Evolutionary conservation across 768 basidiomycete genomes (phyloP).

Genomic region (Boletus coccyginus): DNA sequence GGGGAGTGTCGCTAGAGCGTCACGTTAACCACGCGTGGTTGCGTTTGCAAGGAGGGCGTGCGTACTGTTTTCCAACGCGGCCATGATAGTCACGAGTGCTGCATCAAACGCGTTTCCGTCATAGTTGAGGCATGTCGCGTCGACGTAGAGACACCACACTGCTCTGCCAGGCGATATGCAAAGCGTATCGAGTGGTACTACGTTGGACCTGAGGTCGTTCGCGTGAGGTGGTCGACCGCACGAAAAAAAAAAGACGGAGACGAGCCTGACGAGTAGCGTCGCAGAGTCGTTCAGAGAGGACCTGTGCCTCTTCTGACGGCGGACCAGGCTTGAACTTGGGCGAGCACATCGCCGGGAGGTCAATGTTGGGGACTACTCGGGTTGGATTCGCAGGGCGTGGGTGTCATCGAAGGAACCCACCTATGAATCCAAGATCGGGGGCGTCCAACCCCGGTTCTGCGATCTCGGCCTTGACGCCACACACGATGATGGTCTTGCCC

Average conservation of each 20-base stretch:
- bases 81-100: slow-evolving; percentile 80
- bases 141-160: slow-evolving; percentile 93
- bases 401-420: slow-evolving; percentile 36
- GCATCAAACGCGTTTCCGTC: slow-evolving; percentile 97
- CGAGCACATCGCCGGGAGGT: slow-evolving; percentile 90
- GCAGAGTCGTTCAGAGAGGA: slow-evolving; percentile 79
- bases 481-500: slow-evolving; percentile 93
- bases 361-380: slow-evolving; percentile 85
- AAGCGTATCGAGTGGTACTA: slow-evolving; percentile 64
- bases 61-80: slow-evolving; percentile 83
- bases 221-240: background rate
- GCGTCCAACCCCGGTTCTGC: slow-evolving; percentile 82
- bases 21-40: background rate
- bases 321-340: slow-evolving; percentile 95
- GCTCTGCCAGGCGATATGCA: slow-evolving; percentile 80
- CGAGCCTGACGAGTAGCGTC: slow-evolving; percentile 74
- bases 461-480: slow-evolving; percentile 94
- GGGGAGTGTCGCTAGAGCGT: slow-evolving; percentile 60
- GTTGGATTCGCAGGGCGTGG: background rate
- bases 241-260: background rate
- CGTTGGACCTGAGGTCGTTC: slow-evolving; percentile 48
- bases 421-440: slow-evolving; percentile 77
- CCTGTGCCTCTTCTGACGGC: slow-evolving; percentile 91
- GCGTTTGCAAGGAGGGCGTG: slow-evolving; percentile 40
- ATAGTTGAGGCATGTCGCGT: slow-evolving; percentile 94